phyloP scores from a whole-genome alignment of 139 green algal species.

The Spirogloea muscicola region DNA sequence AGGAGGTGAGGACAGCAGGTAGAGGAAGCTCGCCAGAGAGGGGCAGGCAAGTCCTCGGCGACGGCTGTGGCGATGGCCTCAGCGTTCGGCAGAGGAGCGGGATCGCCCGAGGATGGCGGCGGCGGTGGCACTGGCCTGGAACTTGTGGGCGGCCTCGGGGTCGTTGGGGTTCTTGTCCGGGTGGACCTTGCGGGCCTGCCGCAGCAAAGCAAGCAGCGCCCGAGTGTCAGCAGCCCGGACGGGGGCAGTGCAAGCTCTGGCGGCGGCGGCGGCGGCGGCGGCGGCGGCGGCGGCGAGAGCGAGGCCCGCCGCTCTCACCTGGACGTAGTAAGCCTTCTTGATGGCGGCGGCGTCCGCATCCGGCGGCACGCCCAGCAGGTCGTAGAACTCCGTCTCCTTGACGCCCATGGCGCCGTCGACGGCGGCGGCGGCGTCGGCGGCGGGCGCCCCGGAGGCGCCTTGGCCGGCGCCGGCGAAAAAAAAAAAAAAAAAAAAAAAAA shows the following conservation, averaged over 20 bases:
- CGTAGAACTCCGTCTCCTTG: constrained; percentile 64
- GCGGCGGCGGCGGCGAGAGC: constrained; percentile 51
- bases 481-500: too few relatives aligned
- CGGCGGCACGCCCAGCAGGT: constrained; percentile 61
- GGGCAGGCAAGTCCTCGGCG: not conserved
- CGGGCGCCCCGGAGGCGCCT: too few relatives aligned
- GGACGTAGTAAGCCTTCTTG: constrained; percentile 85
- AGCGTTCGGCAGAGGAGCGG: too few relatives aligned
- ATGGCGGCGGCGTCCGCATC: constrained; percentile 67
- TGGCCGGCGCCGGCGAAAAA: too few relatives aligned
- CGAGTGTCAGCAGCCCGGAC: not conserved
- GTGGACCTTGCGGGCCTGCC: constrained; percentile 53
- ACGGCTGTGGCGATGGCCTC: not conserved
- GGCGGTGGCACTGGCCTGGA: too few relatives aligned
- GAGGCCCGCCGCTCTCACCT: too few relatives aligned
- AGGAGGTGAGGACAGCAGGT: not conserved
- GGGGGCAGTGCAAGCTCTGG: not conserved
- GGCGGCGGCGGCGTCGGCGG: too few relatives aligned
- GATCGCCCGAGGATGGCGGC: too few relatives aligned
- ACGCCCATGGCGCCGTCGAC: too few relatives aligned
- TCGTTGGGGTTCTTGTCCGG: constrained; percentile 90
- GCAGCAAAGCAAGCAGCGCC: too few relatives aligned
- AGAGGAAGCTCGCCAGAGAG: not conserved
- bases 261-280: constrained; percentile 3
- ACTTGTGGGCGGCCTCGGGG: constrained; percentile 68